Evolutionary conservation across 1,139 yeast genomes (phyloP).

Genomic region (Hansenula sp.): DNA sequence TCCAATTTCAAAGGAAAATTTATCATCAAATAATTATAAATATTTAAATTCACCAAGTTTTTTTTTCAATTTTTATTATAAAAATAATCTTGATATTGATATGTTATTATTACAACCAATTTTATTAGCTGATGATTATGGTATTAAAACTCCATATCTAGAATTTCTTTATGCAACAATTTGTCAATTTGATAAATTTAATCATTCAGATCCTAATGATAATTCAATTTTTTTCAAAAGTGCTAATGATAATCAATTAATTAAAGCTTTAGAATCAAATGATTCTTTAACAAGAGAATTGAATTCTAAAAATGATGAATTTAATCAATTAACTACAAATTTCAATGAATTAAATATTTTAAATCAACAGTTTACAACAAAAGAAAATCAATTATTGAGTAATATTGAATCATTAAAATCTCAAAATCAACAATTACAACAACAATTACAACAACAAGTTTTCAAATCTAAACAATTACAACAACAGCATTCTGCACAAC

Average conservation of each 20-base stretch:
- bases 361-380: conserved; percentile 1
- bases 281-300: conserved; percentile 10
- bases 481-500: conserved; percentile 4
- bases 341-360: conserved; percentile 1
- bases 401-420: conserved; percentile 8
- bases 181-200: conserved; percentile 60
- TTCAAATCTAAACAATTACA: conserved; percentile 4
- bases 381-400: not conserved
- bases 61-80: conserved; percentile 58
- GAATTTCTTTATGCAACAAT: conserved; percentile 81
- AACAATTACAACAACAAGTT: conserved; percentile 7
- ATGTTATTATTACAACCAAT: conserved; percentile 79
- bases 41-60: conserved; percentile 45
- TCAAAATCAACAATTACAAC: conserved; percentile 8
- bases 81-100: conserved; percentile 58
- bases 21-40: conserved; percentile 18
- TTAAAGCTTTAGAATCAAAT: conserved; percentile 16
- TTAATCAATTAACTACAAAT: conserved; percentile 2
- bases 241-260: not conserved
- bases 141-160: conserved; percentile 82
- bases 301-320: conserved; percentile 5
- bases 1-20: conserved; percentile 3
- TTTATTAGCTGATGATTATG: conserved; percentile 77
- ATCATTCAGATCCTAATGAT: conserved; percentile 29
- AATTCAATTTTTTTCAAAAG: conserved; percentile 8